Evolutionary conservation across 441 rosid species (phyloP).

Genomic region (Hura crepitans): DNA sequence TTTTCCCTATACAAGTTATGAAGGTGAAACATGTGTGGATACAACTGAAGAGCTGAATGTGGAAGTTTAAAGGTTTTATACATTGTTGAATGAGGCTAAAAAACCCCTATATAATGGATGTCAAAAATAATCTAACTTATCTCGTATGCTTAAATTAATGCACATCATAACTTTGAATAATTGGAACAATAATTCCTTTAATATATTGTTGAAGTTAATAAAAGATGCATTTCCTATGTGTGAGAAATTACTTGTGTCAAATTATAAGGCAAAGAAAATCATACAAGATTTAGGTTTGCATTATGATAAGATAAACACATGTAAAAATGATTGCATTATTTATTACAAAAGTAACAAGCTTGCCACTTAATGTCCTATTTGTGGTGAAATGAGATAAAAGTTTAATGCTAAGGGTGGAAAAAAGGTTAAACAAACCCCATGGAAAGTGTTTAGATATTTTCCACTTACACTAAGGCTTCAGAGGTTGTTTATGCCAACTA

Average conservation of each 20-base stretch:
- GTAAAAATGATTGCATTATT: background rate
- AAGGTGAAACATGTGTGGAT: no score
- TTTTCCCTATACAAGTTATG: no score
- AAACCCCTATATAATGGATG: no score
- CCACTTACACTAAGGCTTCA: background rate
- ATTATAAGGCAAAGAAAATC: background rate
- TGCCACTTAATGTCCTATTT: background rate
- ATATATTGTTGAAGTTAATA: background rate
- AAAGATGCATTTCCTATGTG: background rate
- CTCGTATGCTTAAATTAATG: no score
- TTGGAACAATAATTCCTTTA: background rate
- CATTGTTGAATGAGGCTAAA: no score
- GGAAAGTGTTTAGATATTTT: background rate
- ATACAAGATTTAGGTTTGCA: background rate
- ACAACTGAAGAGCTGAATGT: no score
- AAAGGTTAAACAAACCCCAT: background rate
- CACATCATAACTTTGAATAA: background rate
- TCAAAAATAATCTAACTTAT: no score
- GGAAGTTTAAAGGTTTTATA: no score
- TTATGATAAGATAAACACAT: background rate
- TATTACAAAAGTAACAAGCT: no score
- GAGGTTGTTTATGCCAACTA: background rate
- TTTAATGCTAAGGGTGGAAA: background rate
- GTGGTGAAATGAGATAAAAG: background rate
- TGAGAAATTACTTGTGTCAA: background rate